Base-by-base conservation (phyloP, 2,329 filamentous ascomycete species). In the Plenodomus tracheiphilus region DNA sequence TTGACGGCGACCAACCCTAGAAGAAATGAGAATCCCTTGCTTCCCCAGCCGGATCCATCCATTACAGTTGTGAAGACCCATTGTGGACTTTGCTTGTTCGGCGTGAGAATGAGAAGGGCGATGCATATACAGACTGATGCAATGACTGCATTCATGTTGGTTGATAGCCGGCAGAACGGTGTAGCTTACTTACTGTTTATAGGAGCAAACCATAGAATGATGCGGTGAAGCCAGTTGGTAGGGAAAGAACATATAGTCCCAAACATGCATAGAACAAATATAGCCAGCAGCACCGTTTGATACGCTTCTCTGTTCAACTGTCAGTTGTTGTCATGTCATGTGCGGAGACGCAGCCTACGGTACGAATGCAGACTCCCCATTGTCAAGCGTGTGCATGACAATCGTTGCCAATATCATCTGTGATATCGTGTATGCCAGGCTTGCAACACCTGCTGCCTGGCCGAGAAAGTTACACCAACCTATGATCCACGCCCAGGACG, bases 391-490 rank as follows among this genome's bases (percentile, higher is more conserved):
- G 59, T 84, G 83, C 81, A 86, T 86, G 51, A 81, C 83, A 1
- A 74, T 80, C 18, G 78, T 78, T 5, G 84, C 84, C 28, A 86
- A 71, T 32, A 86, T 75, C 82, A 86, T 85, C 62, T 86, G 84
- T 16, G 81, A 79, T 40, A 86, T 80, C 0, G 81, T 84, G 50
- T 85, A 86, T 16, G 79, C 82, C 38, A 86, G 77, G 62, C 81
- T 84, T 9, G 82, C 82, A 11, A 85, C 82, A 32, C 83, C 83
- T 11, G 81, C 81, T 7, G 82, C 84, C 67, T 87, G 84, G 7
- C 84, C 84, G 1, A 86, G 75, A 25, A 86, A 79, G 55, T 86
- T 87, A 62, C 82, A 84, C 84, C 83, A 86, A n/a, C 84, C 84
- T 46, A 85, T 83, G 37, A 85, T 74, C 84, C 84, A 86, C 0